phyloP scores from a whole-genome alignment of 1,139 yeast species.

The Scheffersomyces cryptocercus region DNA sequence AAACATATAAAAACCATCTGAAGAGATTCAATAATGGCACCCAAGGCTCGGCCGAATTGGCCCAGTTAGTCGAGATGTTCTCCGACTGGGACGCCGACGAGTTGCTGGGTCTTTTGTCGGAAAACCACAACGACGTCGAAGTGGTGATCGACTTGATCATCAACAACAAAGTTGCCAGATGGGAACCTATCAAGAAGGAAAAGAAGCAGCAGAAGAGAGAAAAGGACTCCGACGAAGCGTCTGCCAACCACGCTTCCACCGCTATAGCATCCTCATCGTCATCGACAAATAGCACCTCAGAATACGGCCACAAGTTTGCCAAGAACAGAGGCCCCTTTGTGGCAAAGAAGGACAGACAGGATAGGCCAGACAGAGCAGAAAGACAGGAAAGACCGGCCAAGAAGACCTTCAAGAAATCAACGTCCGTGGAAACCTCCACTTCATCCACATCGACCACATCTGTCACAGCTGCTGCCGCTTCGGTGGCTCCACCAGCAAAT shows the following conservation, averaged over 20 bases:
- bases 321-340: background rate
- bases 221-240: conserved; percentile 12
- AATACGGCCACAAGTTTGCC: background rate
- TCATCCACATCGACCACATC: conserved; percentile 12
- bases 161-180: conserved; percentile 67
- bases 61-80: conserved; percentile 77
- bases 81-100: conserved; percentile 95
- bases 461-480: conserved; percentile 14
- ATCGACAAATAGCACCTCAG: conserved; percentile 29
- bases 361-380: background rate
- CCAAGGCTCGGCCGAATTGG: conserved; percentile 34
- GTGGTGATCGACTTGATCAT: conserved; percentile 84
- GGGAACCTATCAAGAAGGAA: conserved; percentile 59
- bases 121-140: conserved; percentile 71
- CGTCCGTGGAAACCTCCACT: conserved; percentile 6
- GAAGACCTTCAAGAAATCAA: conserved; percentile 2
- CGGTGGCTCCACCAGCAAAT: conserved; percentile 21
- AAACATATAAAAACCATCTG: conserved; percentile 45
- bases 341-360: background rate
- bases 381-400: conserved; percentile 4
- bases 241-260: conserved; percentile 1
- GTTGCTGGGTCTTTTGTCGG: conserved; percentile 70
- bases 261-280: conserved; percentile 8
- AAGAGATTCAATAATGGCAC: conserved; percentile 38
- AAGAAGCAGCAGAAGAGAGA: conserved; percentile 46